Conservation (phyloP, 345 rosid species). For the Lepidium didymum region DNA sequence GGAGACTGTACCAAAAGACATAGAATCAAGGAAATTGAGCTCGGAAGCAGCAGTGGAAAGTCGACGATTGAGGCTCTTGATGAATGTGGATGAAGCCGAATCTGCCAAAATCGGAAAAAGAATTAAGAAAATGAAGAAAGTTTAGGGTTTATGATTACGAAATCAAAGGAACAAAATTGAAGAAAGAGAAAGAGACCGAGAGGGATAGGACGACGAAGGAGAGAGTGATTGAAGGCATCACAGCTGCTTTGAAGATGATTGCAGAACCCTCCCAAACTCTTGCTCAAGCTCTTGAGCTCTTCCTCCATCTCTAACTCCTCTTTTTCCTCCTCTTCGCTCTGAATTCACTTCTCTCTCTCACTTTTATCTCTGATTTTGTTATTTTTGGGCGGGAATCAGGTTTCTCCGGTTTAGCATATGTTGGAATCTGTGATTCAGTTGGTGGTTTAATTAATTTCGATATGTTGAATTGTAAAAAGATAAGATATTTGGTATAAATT, state of each 20-base stretch:
- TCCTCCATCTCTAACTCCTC: slow-evolving; percentile 43
- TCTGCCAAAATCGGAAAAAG: slow-evolving; percentile 29
- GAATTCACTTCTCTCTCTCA: too few relatives aligned
- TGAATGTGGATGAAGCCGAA: slow-evolving; percentile 76
- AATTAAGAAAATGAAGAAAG: neutral
- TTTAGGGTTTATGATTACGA: neutral
- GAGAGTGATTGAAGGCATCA: slow-evolving; percentile 64
- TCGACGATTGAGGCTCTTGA: slow-evolving; percentile 65
- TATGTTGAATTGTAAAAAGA: too few relatives aligned
- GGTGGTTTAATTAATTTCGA: too few relatives aligned
- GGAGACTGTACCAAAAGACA: slow-evolving; percentile 77
- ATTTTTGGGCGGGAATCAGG: slow-evolving; percentile 14
- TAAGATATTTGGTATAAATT: too few relatives aligned
- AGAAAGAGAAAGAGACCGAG: slow-evolving; percentile 33
- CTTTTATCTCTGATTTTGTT: neutral
- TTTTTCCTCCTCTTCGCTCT: neutral
- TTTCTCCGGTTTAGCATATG: neutral
- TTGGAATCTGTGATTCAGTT: too few relatives aligned
- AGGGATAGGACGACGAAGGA: slow-evolving; percentile 79
- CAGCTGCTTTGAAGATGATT: slow-evolving; percentile 60
- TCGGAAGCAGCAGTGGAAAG: slow-evolving; percentile 43
- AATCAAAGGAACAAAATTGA: neutral
- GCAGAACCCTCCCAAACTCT: slow-evolving; percentile 56
- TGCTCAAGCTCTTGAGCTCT: slow-evolving; percentile 36
- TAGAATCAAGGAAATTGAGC: slow-evolving; percentile 56